Conservation (phyloP, 2,329 filamentous ascomycete species). For the Paramyrothecium roridum region DNA sequence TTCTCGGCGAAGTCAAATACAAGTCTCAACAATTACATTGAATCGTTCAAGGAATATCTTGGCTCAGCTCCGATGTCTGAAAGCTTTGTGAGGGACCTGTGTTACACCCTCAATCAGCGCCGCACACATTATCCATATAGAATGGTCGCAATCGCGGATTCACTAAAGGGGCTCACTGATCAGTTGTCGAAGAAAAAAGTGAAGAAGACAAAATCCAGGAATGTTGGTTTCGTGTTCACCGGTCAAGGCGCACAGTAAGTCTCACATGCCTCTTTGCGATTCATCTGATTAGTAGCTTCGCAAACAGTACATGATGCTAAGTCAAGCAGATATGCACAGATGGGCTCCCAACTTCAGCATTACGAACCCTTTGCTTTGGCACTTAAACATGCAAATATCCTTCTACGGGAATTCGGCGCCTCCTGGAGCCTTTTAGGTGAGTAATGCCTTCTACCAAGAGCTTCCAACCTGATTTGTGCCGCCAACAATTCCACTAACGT, state of each 20-base stretch:
- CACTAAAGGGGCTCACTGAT: conserved; percentile 5
- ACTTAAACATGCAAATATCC: no score
- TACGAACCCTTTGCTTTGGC: no score
- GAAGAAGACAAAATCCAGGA: neutral
- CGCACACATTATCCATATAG: conserved; percentile 18
- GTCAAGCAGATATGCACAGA: no score
- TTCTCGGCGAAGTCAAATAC: conserved; percentile 13
- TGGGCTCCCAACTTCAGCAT: no score
- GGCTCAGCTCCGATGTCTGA: conserved; percentile 1
- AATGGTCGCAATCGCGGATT: conserved; percentile 5
- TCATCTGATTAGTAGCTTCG: no score
- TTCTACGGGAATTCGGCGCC: no score
- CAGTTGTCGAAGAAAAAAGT: conserved; percentile 4
- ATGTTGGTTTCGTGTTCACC: conserved; percentile 22
- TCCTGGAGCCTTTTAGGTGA: no score
- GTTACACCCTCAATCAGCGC: conserved; percentile 23
- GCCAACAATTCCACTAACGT: no score
- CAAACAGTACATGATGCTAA: no score
- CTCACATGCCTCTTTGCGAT: neutral
- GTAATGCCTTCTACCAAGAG: no score
- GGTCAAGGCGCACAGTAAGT: conserved; percentile 31
- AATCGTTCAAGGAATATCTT: conserved; percentile 17
- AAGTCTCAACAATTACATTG: conserved; percentile 12
- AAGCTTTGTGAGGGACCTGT: conserved; percentile 12
- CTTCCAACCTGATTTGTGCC: no score